Conservation (phyloP, 306 rosid species). For the Vigna mungo region DNA sequence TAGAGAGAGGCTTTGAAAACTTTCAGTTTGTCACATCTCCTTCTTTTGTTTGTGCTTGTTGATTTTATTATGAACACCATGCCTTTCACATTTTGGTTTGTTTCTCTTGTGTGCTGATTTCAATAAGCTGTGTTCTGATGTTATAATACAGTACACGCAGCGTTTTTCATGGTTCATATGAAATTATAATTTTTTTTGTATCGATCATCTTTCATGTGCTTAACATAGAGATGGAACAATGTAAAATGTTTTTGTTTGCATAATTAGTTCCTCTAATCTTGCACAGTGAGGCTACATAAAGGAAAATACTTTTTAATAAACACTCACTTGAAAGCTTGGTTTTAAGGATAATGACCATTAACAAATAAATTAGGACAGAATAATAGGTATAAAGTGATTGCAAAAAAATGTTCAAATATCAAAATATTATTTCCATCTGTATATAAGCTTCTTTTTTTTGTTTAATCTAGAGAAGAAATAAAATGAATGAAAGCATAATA, state of each 20-base stretch:
- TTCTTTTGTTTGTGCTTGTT: slow-evolving; percentile 6
- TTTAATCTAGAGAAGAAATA: too few species aligned
- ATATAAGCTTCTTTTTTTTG: too few species aligned
- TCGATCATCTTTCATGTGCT: not conserved
- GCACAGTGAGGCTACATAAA: too few species aligned
- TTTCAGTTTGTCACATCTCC: not conserved
- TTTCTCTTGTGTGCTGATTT: not conserved
- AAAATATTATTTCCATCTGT: too few species aligned
- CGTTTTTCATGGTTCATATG: slow-evolving; percentile 4
- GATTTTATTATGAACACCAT: not conserved
- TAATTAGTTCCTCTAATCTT: too few species aligned
- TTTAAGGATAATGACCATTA: too few species aligned
- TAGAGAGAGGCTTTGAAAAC: slow-evolving; percentile 32
- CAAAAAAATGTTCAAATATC: too few species aligned
- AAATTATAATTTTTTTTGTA: not conserved
- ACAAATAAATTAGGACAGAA: too few species aligned
- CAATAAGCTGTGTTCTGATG: slow-evolving; percentile 24
- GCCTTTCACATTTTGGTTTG: not conserved
- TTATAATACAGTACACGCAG: not conserved
- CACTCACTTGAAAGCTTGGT: too few species aligned
- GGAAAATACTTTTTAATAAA: too few species aligned
- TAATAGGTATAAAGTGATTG: too few species aligned
- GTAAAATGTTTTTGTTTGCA: not conserved
- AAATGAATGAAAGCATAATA: too few species aligned
- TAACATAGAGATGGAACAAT: not conserved